A percentile compares a stretch with the other conserved stretches of the same genome.
Conservation (phyloP, 1,284 basidiomycete genomes). For the Sporisorium scitamineum region DNA sequence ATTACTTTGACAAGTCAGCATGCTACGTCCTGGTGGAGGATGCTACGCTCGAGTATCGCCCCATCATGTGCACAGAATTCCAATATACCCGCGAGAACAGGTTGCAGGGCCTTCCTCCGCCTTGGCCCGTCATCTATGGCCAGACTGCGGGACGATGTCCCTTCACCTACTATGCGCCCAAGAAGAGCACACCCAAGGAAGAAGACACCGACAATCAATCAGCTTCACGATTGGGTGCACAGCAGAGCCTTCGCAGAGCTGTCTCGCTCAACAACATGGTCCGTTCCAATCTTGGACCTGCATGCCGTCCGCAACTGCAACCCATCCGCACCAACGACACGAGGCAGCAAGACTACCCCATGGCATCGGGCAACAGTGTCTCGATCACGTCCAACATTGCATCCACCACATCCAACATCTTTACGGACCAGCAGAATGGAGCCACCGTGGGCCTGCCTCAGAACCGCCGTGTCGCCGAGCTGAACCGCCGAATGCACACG, state of each 20-base stretch:
- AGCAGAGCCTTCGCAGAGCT: slow-evolving; percentile 75
- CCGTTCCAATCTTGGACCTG: slow-evolving; percentile 68
- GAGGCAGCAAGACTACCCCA: slow-evolving; percentile 50
- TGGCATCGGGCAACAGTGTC: slow-evolving; percentile 79
- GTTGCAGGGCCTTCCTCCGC: slow-evolving; percentile 53
- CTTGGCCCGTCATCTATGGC: slow-evolving; percentile 73
- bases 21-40: slow-evolving; percentile 93
- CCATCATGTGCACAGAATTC: slow-evolving; percentile 74
- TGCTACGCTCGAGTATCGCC: slow-evolving; percentile 78
- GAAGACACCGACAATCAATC: slow-evolving; percentile 15
- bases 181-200: slow-evolving; percentile 24
- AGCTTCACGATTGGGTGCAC: slow-evolving; percentile 15
- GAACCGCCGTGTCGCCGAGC: slow-evolving; percentile 57
- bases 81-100: slow-evolving; percentile 58
- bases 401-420: slow-evolving; percentile 80
- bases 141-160: slow-evolving; percentile 70
- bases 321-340: slow-evolving; percentile 28
- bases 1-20: slow-evolving; percentile 84
- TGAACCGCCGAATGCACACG: slow-evolving; percentile 57
- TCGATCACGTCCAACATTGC: slow-evolving; percentile 87
- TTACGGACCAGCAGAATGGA: slow-evolving; percentile 44
- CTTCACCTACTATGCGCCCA: slow-evolving; percentile 65
- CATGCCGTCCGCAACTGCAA: slow-evolving; percentile 19
- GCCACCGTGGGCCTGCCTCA: slow-evolving; percentile 44
- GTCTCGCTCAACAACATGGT: slow-evolving; percentile 82